phyloP scores from a whole-genome alignment of 352 stramenopile species.

The Phytophthora parvispora region DNA sequence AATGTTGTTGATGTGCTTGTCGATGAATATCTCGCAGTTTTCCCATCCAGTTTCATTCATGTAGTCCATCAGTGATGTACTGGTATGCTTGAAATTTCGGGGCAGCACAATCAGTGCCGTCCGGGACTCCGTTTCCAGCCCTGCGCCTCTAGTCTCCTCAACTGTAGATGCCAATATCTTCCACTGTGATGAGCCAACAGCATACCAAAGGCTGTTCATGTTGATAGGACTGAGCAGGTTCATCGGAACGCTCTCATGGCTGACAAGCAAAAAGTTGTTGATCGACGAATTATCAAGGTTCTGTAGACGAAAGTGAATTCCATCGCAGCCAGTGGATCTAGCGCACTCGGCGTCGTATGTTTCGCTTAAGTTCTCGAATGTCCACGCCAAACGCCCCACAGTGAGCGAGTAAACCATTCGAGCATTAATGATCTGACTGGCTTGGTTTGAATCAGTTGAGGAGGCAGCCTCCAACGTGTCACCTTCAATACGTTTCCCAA shows the following conservation, averaged over 20 bases:
- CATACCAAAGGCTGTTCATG: neutral
- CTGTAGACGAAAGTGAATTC: slow-evolving; percentile 12
- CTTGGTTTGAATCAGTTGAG: neutral
- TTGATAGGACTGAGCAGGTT: slow-evolving; percentile 12
- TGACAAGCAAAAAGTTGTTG: slow-evolving; percentile 1
- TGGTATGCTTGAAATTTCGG: slow-evolving; percentile 13
- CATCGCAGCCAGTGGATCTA: neutral
- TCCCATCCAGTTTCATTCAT: neutral
- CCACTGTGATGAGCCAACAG: slow-evolving; percentile 5
- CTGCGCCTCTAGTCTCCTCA: slow-evolving; percentile 9
- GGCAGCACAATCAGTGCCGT: slow-evolving; percentile 3
- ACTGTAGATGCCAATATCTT: slow-evolving; percentile 9
- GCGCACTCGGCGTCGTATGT: slow-evolving; percentile 3
- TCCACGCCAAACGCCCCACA: slow-evolving; percentile 27
- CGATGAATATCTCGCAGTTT: neutral
- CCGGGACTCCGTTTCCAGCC: neutral
- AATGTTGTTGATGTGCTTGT: slow-evolving; percentile 2
- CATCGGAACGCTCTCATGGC: neutral
- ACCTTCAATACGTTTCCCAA: slow-evolving; percentile 23
- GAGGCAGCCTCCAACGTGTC: neutral
- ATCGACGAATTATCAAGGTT: neutral
- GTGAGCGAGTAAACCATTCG: slow-evolving; percentile 30
- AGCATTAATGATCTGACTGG: slow-evolving; percentile 10
- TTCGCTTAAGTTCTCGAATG: slow-evolving; percentile 1
- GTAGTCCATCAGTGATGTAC: neutral